These are phyloP conservation scores for Balamuthia mandrillaris DNA, from an alignment of 208 protist genomes.

Conservation along the genomic window DNA sequence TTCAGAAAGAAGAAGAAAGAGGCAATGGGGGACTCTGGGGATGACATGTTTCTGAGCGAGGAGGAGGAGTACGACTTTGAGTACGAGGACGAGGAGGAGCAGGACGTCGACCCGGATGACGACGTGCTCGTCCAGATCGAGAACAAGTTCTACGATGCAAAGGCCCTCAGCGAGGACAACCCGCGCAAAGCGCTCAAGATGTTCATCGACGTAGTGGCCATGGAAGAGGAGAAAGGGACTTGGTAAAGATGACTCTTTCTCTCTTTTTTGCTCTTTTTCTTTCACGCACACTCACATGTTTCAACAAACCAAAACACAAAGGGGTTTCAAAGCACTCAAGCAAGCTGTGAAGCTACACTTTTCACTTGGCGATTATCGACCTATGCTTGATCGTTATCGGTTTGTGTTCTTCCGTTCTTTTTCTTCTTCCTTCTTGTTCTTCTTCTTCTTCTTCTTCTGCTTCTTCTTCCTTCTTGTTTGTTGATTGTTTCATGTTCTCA, in stretches of 20 bases:
- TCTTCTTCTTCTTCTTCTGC: no score
- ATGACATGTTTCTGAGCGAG: neutral
- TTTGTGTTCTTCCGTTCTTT: neutral
- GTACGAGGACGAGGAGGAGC: neutral
- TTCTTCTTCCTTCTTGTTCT: neutral
- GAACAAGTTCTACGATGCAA: conserved; percentile 25
- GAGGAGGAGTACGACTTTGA: conserved; percentile 40
- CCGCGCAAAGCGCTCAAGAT: neutral
- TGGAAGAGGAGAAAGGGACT: conserved; percentile 11
- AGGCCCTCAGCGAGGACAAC: neutral
- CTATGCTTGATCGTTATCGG: neutral
- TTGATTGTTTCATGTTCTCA: neutral
- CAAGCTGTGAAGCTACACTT: conserved; percentile 27
- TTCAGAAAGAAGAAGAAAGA: no score
- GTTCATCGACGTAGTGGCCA: conserved; percentile 10
- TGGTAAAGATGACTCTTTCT: neutral
- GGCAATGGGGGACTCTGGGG: no score
- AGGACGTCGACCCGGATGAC: conserved; percentile 1
- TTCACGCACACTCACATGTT: neutral
- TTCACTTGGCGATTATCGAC: neutral
- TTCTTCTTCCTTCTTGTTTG: neutral
- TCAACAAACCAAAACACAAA: neutral
- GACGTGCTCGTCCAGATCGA: neutral
- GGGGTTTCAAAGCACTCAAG: conserved; percentile 34
- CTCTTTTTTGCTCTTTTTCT: neutral